Evolutionary conservation across 495 filamentous ascomycete species (phyloP).

Genomic region (Daldinia caldariorum): DNA sequence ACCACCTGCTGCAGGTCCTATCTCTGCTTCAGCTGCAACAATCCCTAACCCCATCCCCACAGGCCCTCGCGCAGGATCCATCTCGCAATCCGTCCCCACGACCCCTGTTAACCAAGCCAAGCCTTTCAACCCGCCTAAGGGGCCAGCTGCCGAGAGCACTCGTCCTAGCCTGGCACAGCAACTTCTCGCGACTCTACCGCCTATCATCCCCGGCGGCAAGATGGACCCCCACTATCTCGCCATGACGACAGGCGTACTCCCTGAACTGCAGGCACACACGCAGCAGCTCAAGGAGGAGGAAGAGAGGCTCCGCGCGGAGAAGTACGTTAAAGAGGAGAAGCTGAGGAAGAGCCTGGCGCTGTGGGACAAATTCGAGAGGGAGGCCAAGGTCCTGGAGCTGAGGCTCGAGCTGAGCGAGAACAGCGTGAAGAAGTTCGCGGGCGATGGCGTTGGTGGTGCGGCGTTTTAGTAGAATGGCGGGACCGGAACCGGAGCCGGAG

Average conservation of each 20-base stretch:
- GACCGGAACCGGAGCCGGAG: not conserved
- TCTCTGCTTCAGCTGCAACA: constrained; percentile 43
- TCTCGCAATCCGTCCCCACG: constrained; percentile 43
- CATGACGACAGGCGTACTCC: constrained; percentile 48
- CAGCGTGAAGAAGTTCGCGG: constrained; percentile 56
- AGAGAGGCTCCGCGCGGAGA: constrained; percentile 56
- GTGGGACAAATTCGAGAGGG: constrained; percentile 58
- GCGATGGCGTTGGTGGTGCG: constrained; percentile 55
- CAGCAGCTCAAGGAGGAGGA: constrained; percentile 57
- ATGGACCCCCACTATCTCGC: constrained; percentile 48
- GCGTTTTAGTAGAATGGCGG: constrained; percentile 49
- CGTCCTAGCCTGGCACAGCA: constrained; percentile 55
- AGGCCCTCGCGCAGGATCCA: constrained; percentile 51
- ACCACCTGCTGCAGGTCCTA: constrained; percentile 47
- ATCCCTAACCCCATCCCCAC: constrained; percentile 55
- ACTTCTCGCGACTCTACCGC: constrained; percentile 54
- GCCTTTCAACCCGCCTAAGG: constrained; percentile 62
- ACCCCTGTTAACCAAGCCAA: constrained; percentile 47
- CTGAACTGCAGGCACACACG: constrained; percentile 54
- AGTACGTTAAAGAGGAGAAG: constrained; percentile 57
- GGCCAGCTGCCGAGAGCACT: constrained; percentile 52
- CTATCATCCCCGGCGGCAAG: constrained; percentile 56
- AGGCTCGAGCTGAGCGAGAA: constrained; percentile 58
- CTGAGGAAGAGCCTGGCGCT: constrained; percentile 52
- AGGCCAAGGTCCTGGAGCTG: constrained; percentile 56